Conservation (phyloP, 2,329 filamentous ascomycete species). For the Hypoxylon sp. region DNA sequence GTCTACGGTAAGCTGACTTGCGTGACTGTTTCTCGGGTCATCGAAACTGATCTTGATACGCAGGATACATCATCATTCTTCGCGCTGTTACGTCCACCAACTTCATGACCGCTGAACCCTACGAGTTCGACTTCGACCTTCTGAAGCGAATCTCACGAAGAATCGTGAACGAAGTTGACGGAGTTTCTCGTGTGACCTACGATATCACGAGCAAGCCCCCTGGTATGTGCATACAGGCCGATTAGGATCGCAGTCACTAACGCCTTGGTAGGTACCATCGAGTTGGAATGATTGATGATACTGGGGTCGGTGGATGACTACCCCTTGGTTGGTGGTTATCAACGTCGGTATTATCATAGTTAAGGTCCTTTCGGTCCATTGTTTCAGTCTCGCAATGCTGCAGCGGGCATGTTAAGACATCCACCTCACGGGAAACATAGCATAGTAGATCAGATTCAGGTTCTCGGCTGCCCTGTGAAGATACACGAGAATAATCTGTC, state of each 20-base stretch:
- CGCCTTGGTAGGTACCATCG: background rate
- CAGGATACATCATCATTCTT: slow-evolving; percentile 46
- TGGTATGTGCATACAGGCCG: background rate
- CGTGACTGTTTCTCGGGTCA: background rate
- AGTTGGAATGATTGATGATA: background rate
- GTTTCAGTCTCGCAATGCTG: background rate
- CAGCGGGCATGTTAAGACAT: background rate
- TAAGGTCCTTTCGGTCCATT: background rate
- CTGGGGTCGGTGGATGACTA: background rate
- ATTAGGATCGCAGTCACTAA: background rate
- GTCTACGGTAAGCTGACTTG: background rate
- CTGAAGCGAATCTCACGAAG: slow-evolving; percentile 74
- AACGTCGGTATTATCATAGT: background rate
- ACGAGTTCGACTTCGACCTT: slow-evolving; percentile 74
- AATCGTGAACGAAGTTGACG: slow-evolving; percentile 83
- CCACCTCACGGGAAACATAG: background rate
- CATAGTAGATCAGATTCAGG: background rate
- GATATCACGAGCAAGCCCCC: slow-evolving; percentile 67
- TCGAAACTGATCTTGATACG: background rate
- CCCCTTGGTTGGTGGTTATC: background rate
- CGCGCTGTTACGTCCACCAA: slow-evolving; percentile 61
- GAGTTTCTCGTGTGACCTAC: slow-evolving; percentile 79
- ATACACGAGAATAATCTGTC: background rate
- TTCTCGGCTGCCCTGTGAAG: background rate
- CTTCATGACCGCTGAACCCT: slow-evolving; percentile 83